Evolutionary conservation across 768 basidiomycete species (phyloP).

Genomic region (Lenzites betulinus): DNA sequence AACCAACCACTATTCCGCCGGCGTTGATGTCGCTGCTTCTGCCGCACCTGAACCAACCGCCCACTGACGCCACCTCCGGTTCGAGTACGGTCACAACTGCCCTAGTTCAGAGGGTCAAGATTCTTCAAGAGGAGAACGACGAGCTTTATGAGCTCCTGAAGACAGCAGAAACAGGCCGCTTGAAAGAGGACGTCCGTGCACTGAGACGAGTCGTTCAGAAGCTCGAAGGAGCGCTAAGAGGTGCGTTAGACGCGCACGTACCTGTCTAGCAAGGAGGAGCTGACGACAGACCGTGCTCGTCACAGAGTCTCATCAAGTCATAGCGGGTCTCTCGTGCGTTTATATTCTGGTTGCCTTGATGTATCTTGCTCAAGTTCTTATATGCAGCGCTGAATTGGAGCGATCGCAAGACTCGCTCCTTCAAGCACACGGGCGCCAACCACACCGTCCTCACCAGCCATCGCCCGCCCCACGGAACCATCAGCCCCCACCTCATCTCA

Average conservation of each 20-base stretch:
- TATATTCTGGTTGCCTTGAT: background rate
- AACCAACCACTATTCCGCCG: slow-evolving; percentile 70
- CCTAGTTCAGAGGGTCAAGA: slow-evolving; percentile 68
- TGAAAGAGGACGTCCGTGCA: slow-evolving; percentile 80
- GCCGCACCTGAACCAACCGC: slow-evolving; percentile 59
- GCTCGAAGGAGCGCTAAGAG: slow-evolving; percentile 76
- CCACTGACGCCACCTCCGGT: slow-evolving; percentile 30
- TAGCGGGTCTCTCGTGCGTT: slow-evolving; percentile 71
- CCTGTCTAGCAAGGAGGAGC: background rate
- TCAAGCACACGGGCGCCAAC: slow-evolving; percentile 44
- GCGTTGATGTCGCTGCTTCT: slow-evolving; percentile 67
- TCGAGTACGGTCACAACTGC: slow-evolving; percentile 67
- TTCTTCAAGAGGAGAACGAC: slow-evolving; percentile 86
- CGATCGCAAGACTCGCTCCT: slow-evolving; percentile 70
- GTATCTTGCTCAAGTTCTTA: slow-evolving; percentile 9
- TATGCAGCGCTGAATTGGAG: slow-evolving; percentile 68
- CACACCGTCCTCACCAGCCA: slow-evolving; percentile 17
- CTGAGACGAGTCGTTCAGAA: slow-evolving; percentile 66
- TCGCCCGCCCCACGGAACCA: slow-evolving; percentile 50
- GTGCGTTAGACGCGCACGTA: slow-evolving; percentile 41
- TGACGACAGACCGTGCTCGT: slow-evolving; percentile 7
- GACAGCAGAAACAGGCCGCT: slow-evolving; percentile 71
- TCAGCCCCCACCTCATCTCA: slow-evolving; percentile 32
- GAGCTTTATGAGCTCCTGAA: slow-evolving; percentile 79
- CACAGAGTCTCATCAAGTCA: slow-evolving; percentile 77